Percentiles rank a stretch among this genome's conserved stretches.
These are phyloP conservation scores for Aspergillus pseudonomiae DNA, from an alignment of 2,329 filamentous ascomycete genomes.

Conservation along the genomic window DNA sequence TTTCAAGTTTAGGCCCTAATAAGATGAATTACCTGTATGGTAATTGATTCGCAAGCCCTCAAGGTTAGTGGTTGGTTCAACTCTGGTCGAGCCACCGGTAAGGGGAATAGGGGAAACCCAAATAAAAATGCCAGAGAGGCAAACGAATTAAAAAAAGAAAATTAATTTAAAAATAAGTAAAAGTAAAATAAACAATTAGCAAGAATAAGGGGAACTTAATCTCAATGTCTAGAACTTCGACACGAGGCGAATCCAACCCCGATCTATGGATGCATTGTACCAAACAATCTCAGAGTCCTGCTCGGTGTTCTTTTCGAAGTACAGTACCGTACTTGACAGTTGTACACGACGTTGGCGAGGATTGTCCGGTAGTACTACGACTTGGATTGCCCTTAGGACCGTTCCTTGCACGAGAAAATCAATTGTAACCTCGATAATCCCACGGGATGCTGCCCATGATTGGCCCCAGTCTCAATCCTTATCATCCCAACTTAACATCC, in stretches of 20 bases:
- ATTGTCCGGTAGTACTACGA: not conserved
- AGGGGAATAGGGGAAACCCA: slow-evolving; percentile 21
- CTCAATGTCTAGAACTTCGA: slow-evolving; percentile 4
- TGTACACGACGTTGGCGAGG: not conserved
- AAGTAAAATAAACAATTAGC: not conserved
- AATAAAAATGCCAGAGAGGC: slow-evolving; percentile 3
- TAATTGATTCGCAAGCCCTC: slow-evolving; percentile 6
- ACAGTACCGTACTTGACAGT: not conserved
- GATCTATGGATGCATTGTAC: not conserved
- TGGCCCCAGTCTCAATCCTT: not conserved
- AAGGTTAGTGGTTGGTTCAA: slow-evolving; percentile 2
- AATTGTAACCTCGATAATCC: not conserved
- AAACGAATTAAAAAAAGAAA: slow-evolving; percentile 1
- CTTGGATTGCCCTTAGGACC: not conserved
- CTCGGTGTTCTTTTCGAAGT: not conserved
- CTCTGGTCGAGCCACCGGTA: slow-evolving; percentile 17
- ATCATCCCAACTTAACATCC: not conserved
- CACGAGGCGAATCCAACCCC: not conserved
- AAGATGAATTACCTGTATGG: slow-evolving; percentile 5
- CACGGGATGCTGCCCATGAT: not conserved
- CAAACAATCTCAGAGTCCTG: not conserved
- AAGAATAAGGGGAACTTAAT: slow-evolving; percentile 1
- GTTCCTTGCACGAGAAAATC: not conserved
- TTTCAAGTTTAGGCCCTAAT: slow-evolving; percentile 40
- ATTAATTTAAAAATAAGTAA: not conserved